Base-by-base conservation (phyloP, 1,284 basidiomycete species). In the Ustanciosporium gigantosporum region DNA sequence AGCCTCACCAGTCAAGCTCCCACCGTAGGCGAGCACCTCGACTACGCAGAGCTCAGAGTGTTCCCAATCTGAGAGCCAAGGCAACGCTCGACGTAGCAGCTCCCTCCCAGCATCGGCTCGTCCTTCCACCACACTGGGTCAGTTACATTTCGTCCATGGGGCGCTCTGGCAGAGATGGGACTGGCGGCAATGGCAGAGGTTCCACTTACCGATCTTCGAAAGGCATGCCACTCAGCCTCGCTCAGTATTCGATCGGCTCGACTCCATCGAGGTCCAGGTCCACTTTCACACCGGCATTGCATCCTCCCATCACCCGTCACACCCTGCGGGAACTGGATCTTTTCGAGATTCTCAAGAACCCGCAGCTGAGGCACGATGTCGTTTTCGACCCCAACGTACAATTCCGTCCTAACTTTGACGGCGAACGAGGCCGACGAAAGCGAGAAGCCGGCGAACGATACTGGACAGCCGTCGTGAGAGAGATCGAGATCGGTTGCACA, bases 341-440 rank as follows among this genome's bases (percentile, higher is more conserved):
- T 21, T 84, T 87, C 58, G 85, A 88, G 56, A 91, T 94, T 66
- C 82, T 94, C 53, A 85, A 88, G 48, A 91, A 91, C 74, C 88
- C 89, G 20, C 90, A 92, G 78, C 86, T 95, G 56, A 87, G 91
- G 34, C 91, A 95, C 76, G 91, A 95, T 79, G 83, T 94, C 58
- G 84, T 94, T 56, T 94, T 94, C 70, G 91, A 78, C 35, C 60
- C 65, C 16, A 69, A 71, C 36, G 67, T 79, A 24, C 74, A 76
- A 65, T 79, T 79, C 55, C 67, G 78, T 8, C 77, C 78, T n/a
- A 79, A 79, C 49, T 76, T 76, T 41, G 78, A 79, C 21, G 78
- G 78, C 27, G 73, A 77, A 34, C 45, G 78, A 47, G 85, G 85
- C 56, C 84, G 86, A 31, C 84, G 86, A 51, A 90, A 91, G 78